phyloP scores from a whole-genome alignment of 768 basidiomycete genomes.

The Phylloporus arenicola region DNA sequence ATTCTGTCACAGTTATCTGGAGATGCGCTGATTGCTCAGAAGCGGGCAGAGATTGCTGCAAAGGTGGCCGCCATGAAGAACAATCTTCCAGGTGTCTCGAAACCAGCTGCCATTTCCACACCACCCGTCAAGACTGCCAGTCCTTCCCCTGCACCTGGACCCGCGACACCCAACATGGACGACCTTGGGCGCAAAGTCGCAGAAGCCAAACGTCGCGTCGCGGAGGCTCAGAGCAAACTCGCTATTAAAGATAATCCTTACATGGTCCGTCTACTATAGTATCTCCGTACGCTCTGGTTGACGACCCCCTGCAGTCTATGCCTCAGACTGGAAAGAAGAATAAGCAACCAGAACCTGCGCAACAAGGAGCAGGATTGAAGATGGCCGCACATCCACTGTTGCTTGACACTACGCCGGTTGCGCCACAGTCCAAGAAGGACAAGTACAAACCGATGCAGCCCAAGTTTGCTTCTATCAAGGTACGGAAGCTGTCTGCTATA shows the following conservation, averaged over 20 bases:
- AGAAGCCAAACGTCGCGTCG: slow-evolving; percentile 81
- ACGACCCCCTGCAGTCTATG: slow-evolving; percentile 37
- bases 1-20: slow-evolving; percentile 36
- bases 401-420: slow-evolving; percentile 52
- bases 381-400: slow-evolving; percentile 89
- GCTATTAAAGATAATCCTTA: slow-evolving; percentile 82
- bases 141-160: slow-evolving; percentile 37
- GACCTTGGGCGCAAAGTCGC: slow-evolving; percentile 69
- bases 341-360: slow-evolving; percentile 54
- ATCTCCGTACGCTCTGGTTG: background rate
- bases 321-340: slow-evolving; percentile 52
- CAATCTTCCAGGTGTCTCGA: slow-evolving; percentile 28
- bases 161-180: slow-evolving; percentile 43
- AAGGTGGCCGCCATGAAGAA: slow-evolving; percentile 75
- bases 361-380: slow-evolving; percentile 78
- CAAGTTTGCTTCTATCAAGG: slow-evolving; percentile 95
- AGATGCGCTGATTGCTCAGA: slow-evolving; percentile 73
- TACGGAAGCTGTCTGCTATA: slow-evolving; percentile 24
- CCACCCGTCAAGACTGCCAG: slow-evolving; percentile 24
- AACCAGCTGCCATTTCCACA: slow-evolving; percentile 22
- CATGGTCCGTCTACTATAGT: slow-evolving; percentile 49
- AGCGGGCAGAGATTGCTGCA: slow-evolving; percentile 78
- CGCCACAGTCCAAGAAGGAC: slow-evolving; percentile 78
- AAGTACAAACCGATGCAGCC: slow-evolving; percentile 98
- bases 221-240: slow-evolving; percentile 73